Percentiles rank a stretch among this genome's conserved stretches.
Evolutionary conservation across 495 filamentous ascomycete species (phyloP).

Genomic region (Neurospora discreta): DNA sequence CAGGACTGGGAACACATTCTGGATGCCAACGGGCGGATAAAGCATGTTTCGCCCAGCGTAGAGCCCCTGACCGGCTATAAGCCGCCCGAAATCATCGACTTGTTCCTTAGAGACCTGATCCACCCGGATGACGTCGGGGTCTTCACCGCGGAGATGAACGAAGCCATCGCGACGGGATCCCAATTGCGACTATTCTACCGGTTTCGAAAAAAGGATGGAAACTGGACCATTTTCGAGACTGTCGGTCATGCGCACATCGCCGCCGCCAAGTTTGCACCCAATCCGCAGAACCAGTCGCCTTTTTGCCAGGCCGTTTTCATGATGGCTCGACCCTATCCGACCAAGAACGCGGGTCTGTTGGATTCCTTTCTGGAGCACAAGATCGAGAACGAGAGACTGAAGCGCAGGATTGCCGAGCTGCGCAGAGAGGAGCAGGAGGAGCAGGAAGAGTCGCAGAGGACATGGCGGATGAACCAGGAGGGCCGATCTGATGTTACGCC

Average conservation of each 20-base stretch:
- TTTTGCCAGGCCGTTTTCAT: constrained; percentile 88
- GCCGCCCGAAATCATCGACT: constrained; percentile 56
- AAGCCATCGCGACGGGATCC: constrained; percentile 74
- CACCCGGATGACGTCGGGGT: constrained; percentile 81
- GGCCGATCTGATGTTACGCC: constrained; percentile 42
- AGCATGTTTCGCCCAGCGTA: constrained; percentile 73
- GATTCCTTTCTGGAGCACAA: constrained; percentile 97
- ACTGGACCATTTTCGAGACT: constrained; percentile 72
- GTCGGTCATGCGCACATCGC: constrained; percentile 86
- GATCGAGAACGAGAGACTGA: constrained; percentile 87
- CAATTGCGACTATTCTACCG: constrained; percentile 82
- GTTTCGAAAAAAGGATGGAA: constrained; percentile 63
- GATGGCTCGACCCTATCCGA: constrained; percentile 86
- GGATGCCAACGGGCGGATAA: constrained; percentile 69
- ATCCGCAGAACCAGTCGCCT: constrained; percentile 48
- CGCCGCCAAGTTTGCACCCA: constrained; percentile 51
- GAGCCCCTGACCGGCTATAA: constrained; percentile 69
- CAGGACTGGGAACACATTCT: constrained; percentile 83
- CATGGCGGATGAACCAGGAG: constrained; percentile 43
- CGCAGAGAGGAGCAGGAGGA: constrained; percentile 81
- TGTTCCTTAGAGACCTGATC: constrained; percentile 66
- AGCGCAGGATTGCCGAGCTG: constrained; percentile 73
- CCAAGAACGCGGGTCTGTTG: constrained; percentile 68
- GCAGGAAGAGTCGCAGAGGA: constrained; percentile 37
- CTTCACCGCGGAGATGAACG: constrained; percentile 82